Conservation (phyloP, 1,284 basidiomycete species). For the Kwoniella shivajii region DNA sequence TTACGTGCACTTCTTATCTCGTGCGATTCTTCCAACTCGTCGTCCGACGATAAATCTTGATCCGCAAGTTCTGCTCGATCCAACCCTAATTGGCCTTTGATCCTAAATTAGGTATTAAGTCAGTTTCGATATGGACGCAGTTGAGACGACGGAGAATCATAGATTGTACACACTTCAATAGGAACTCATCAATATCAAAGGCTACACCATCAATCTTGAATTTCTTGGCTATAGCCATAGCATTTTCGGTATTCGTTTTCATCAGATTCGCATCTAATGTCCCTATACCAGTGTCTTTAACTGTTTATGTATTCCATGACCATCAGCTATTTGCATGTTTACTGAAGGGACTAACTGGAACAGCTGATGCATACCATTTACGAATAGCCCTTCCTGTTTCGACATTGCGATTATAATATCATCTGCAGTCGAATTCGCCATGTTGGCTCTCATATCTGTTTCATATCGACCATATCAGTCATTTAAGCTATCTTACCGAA, state of each 20-base stretch:
- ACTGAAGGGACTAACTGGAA: neutral
- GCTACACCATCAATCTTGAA: slow-evolving; percentile 51
- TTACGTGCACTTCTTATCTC: slow-evolving; percentile 16
- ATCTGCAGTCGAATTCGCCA: slow-evolving; percentile 30
- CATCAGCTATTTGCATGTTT: neutral
- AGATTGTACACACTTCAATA: slow-evolving; percentile 45
- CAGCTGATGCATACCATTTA: slow-evolving; percentile 25
- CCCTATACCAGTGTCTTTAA: slow-evolving; percentile 39
- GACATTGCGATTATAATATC: slow-evolving; percentile 24
- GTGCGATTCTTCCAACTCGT: slow-evolving; percentile 34
- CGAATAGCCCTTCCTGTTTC: slow-evolving; percentile 29
- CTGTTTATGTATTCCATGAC: slow-evolving; percentile 15
- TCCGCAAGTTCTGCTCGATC: slow-evolving; percentile 27
- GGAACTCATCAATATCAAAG: slow-evolving; percentile 56
- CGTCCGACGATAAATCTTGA: slow-evolving; percentile 29
- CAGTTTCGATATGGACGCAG: neutral
- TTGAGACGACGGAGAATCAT: neutral
- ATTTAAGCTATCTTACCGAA: neutral
- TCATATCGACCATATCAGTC: neutral
- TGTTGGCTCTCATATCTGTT: slow-evolving; percentile 36
- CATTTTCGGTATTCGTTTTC: slow-evolving; percentile 33
- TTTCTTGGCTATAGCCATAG: slow-evolving; percentile 41
- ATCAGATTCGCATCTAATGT: slow-evolving; percentile 54
- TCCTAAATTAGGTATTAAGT: slow-evolving; percentile 17
- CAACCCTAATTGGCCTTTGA: slow-evolving; percentile 40